Evolutionary conservation across 345 rosid species (phyloP), one percentile per base, ranked within the genome.

Genomic region (Triadica sebifera): DNA sequence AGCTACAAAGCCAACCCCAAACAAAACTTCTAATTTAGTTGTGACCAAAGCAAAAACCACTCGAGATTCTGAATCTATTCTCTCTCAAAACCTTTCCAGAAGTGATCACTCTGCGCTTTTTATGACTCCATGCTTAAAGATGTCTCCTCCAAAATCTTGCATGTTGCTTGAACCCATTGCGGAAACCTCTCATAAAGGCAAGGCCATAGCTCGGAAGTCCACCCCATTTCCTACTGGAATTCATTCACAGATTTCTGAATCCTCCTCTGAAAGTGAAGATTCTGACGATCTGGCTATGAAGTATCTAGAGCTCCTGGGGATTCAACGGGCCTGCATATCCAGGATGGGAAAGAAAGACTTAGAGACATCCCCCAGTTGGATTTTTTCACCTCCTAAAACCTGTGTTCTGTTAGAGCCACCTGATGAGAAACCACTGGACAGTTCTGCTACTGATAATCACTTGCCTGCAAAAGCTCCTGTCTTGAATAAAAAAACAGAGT

Each of bases 71-170:
- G 79, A 78, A 72, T 69, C 80, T 65, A 80, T 68, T 70, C 82
- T 90, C 76, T 81, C 93, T 9, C 80, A 93, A 24, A 71, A 55
- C 57, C 37, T 79, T 34, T 63, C 81, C 1, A 82, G 79, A 75
- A 83, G 53, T 68, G 81, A 81, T 47, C 79, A 78, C 70, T 80
- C 90, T 46, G 24, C 81, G 79, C 77, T 88, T 77, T 81, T 85
- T 37, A 84, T 87, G 87, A 93, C 98, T 3, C 98, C 99, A 39
- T 79, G 85, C 80, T 78, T 87, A 17, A 93, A 88, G 83, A 78
- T 84, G 87, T 89, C 98, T 25, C 93, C 98, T 79, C 98, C 91
- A 6, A 91, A 85, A 85, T 82, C 99, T 70, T 89, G 93, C 76
- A 74, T 81, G 56, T 37, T 96, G 86, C 92, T 89, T 6, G 87